Conservation (phyloP, 106 monocot species). For the Xerophyta viscosa region DNA sequence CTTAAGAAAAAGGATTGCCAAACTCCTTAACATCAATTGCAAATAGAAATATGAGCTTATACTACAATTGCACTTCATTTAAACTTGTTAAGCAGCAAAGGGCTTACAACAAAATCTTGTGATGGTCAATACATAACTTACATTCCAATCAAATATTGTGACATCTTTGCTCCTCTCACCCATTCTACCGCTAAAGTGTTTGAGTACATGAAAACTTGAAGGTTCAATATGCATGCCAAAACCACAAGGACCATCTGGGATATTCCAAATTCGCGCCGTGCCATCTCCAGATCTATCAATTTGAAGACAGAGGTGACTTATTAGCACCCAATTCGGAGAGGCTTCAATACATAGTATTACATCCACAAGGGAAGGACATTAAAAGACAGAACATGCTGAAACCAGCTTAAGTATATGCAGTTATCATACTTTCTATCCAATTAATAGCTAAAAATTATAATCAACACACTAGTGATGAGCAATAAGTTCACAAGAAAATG, state of each 20-base stretch:
- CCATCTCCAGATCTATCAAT: constrained; percentile 93
- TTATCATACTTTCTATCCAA: no score
- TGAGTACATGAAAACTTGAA: constrained; percentile 53
- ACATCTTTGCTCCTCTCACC: constrained; percentile 99
- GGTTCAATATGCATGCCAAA: constrained; percentile 27
- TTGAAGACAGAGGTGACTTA: neutral
- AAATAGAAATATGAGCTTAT: neutral
- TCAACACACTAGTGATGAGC: no score
- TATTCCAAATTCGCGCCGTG: constrained; percentile 92
- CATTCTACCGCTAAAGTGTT: constrained; percentile 91
- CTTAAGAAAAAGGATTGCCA: neutral
- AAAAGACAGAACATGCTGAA: no score
- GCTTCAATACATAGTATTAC: no score
- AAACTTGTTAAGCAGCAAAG: no score
- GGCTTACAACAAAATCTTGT: no score
- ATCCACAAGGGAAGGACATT: no score
- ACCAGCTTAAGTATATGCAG: no score
- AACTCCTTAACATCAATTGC: neutral
- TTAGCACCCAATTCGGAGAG: no score
- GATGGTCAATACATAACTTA: constrained; percentile 27
- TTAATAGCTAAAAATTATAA: no score
- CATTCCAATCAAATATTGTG: constrained; percentile 97
- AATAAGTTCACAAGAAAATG: no score
- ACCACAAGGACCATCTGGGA: constrained; percentile 73
- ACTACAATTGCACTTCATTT: neutral